phyloP scores from a whole-genome alignment of 1,284 basidiomycete species.

The Irpex sp. region DNA sequence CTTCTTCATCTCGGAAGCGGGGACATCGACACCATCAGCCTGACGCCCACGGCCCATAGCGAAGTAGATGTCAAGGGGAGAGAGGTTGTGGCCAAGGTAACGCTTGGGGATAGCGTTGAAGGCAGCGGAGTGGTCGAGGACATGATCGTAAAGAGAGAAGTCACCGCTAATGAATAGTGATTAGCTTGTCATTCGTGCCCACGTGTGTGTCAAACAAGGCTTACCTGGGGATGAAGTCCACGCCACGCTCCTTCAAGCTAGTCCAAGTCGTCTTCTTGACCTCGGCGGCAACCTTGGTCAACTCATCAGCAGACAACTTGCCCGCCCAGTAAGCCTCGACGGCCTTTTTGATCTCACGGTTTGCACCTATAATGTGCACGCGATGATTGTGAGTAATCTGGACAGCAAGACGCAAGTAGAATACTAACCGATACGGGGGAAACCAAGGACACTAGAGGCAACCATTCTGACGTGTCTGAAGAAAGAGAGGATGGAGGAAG shows the following conservation, averaged over 20 bases:
- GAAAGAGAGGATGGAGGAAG: slow-evolving; percentile 24
- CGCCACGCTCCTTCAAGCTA: slow-evolving; percentile 83
- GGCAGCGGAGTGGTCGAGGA: slow-evolving; percentile 94
- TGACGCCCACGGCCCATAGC: slow-evolving; percentile 99
- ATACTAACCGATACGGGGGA: slow-evolving; percentile 89
- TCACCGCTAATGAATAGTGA: slow-evolving; percentile 68
- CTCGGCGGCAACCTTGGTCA: slow-evolving; percentile 86
- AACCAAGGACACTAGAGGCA: slow-evolving; percentile 88
- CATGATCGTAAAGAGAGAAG: slow-evolving; percentile 98
- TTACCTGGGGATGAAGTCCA: slow-evolving; percentile 91
- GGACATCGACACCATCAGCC: slow-evolving; percentile 91
- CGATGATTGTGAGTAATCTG: not conserved
- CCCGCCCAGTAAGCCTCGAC: slow-evolving; percentile 98
- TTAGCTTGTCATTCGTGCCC: slow-evolving; percentile 6
- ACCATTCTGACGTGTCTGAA: slow-evolving; percentile 50
- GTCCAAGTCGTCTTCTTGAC: slow-evolving; percentile 92
- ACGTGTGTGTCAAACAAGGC: slow-evolving; percentile 20
- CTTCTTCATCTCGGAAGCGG: slow-evolving; percentile 99
- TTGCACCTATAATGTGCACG: slow-evolving; percentile 55
- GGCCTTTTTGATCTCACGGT: slow-evolving; percentile 99
- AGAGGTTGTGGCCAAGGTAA: slow-evolving; percentile 86
- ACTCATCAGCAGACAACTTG: slow-evolving; percentile 87
- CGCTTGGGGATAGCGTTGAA: slow-evolving; percentile 98
- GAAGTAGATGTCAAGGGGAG: slow-evolving; percentile 93
- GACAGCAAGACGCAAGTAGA: not conserved